Percentiles rank a stretch among this genome's conserved stretches.
phyloP scores from a whole-genome alignment of 768 basidiomycete genomes.

The Sistotremastrum niveocremeum region DNA sequence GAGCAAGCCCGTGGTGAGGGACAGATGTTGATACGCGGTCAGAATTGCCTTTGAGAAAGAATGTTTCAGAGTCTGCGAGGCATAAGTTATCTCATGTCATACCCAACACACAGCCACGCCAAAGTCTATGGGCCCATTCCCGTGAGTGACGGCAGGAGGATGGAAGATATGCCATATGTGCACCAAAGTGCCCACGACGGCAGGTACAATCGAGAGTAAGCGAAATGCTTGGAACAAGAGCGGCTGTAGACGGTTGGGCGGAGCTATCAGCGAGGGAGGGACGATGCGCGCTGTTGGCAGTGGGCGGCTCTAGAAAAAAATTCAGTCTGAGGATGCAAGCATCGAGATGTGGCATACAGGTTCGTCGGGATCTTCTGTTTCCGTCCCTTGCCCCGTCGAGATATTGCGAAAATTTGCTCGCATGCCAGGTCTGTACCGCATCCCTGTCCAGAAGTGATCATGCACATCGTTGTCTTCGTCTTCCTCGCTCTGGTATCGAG shows the following conservation, averaged over 20 bases:
- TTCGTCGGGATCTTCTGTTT: too few relatives aligned
- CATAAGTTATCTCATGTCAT: slow-evolving; percentile 10
- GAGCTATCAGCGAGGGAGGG: slow-evolving; percentile 36
- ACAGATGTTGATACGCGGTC: slow-evolving; percentile 82
- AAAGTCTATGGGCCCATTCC: slow-evolving; percentile 44
- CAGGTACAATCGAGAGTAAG: slow-evolving; percentile 59
- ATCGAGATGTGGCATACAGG: too few relatives aligned
- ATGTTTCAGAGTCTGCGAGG: not conserved
- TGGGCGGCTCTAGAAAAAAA: slow-evolving; percentile 34
- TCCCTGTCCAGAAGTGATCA: too few relatives aligned
- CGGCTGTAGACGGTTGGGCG: slow-evolving; percentile 32
- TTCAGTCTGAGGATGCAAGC: too few relatives aligned
- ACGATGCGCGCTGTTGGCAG: slow-evolving; percentile 58
- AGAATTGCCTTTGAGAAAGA: slow-evolving; percentile 47
- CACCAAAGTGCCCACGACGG: slow-evolving; percentile 48
- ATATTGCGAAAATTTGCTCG: too few relatives aligned
- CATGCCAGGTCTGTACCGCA: too few relatives aligned
- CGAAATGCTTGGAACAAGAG: slow-evolving; percentile 60
- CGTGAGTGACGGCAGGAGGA: slow-evolving; percentile 28
- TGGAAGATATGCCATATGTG: slow-evolving; percentile 41
- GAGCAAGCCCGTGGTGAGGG: slow-evolving; percentile 77
- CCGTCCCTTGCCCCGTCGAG: too few relatives aligned
- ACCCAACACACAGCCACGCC: slow-evolving; percentile 64
- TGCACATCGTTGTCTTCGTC: too few relatives aligned
- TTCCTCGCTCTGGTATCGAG: too few relatives aligned